Evolutionary conservation across 345 rosid species (phyloP), one percentile per base, ranked within the genome.

Genomic region (Ceriops zippeliana): DNA sequence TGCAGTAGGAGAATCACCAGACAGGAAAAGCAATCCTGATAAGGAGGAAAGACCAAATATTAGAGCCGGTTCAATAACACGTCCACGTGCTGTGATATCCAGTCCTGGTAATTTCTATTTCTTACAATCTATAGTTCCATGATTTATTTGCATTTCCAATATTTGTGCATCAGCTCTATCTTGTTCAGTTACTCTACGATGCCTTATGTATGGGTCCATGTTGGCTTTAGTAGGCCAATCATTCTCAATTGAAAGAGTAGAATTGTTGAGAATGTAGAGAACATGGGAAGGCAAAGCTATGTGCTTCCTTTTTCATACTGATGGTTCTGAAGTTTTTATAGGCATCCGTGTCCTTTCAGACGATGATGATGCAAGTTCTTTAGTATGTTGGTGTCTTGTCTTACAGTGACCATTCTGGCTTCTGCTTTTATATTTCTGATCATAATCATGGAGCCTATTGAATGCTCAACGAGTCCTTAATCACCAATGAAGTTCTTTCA

Each of bases 71-170:
- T 49, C 81, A 34, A 68, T 85, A 64, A 83, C 72, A 8, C 93
- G 87, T 11, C 93, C 90, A 11, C 87, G 93, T 51, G 93, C 93
- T 70, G 85, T 88, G 56, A 27, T 86, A 62, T 88, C 93, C 27
- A 88, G 93, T 75, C 90, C 87, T 22, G 85, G 93, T 86, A 78
- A 75, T 58, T 74, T 20, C 19, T 20, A 9, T 30, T 60, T 24
- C 46, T 26, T 31, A 10, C 37, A 2, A 22, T 17, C 16, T 1
- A 34, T 17, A 20, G 15, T 5, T 51, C 26, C 65, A 61, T 56
- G 59, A 21, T 24, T 56, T 56, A 16, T 56, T 10, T 7, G 59
- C 2, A 5, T 32, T 20, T 22, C 34, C 17, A 17, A 56, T 64
- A 10, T 53, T 28, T 53, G 11, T 1, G 21, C 20, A 19, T 49